A percentile compares a stretch with the other conserved stretches of the same genome.
Conservation (phyloP, 2,329 filamentous ascomycete genomes). For the Aspergillus costaricaensis region DNA sequence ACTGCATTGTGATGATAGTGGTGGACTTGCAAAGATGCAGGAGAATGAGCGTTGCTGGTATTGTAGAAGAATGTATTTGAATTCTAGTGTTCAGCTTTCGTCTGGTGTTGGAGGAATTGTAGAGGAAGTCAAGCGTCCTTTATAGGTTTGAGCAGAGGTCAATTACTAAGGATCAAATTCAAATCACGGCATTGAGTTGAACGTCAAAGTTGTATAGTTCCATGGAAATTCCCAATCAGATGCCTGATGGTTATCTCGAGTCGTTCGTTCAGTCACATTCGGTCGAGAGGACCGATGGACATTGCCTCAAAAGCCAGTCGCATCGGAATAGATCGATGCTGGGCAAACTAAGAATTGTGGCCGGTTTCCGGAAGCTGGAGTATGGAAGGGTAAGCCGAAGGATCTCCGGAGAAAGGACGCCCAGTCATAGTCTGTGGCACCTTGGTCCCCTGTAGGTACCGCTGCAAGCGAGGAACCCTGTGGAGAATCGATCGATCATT, state of each 20-base stretch:
- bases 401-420: neutral
- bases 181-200: neutral
- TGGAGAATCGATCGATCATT: neutral
- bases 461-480: neutral
- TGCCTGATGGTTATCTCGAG: neutral
- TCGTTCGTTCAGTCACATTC: neutral
- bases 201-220: neutral
- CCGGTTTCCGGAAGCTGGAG: neutral
- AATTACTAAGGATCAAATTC: neutral
- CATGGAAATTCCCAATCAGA: neutral
- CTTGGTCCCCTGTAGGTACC: neutral
- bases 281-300: neutral
- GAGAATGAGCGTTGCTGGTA: neutral
- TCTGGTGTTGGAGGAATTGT: neutral
- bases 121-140: neutral
- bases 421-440: neutral
- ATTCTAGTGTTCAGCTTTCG: neutral
- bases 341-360: neutral
- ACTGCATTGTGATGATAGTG: constrained; percentile 29
- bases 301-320: neutral
- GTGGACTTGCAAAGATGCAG: neutral
- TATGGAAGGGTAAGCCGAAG: neutral
- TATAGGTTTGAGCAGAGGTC: neutral
- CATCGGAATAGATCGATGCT: neutral
- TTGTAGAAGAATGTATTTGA: neutral